These are phyloP conservation scores for Sarocladium strictum DNA, from an alignment of 2,329 filamentous ascomycete species.

Conservation along the genomic window DNA sequence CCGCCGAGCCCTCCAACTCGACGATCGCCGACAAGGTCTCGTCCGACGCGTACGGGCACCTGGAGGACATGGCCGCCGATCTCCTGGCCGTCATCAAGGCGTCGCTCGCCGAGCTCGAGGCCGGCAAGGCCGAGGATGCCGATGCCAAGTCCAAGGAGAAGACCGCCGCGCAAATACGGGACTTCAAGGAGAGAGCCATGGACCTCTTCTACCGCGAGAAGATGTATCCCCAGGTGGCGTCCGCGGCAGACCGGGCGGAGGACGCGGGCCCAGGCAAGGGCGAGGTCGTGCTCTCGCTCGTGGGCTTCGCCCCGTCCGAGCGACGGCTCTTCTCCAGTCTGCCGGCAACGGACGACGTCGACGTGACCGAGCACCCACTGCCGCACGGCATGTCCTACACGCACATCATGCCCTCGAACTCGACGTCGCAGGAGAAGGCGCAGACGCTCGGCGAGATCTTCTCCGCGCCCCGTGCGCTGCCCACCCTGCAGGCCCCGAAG, in stretches of 20 bases:
- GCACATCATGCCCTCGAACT: conserved; percentile 26
- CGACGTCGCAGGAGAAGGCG: conserved; percentile 35
- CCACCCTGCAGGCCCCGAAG: conserved; percentile 65
- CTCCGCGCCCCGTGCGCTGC: conserved; percentile 58
- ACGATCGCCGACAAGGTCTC: conserved; percentile 50
- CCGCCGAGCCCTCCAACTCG: conserved; percentile 34
- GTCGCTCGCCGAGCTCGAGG: conserved; percentile 41
- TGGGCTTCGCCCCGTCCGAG: conserved; percentile 66
- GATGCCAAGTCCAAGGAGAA: conserved; percentile 20
- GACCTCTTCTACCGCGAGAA: conserved; percentile 58
- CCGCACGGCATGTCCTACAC: conserved; percentile 64
- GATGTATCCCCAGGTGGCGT: conserved; percentile 37
- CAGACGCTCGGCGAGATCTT: conserved; percentile 70
- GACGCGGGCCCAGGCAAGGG: conserved; percentile 32
- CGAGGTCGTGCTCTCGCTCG: conserved; percentile 61
- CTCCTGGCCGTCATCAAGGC: conserved; percentile 42
- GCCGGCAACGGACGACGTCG: conserved; percentile 30
- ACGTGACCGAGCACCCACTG: conserved; percentile 43
- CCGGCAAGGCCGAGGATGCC: conserved; percentile 22
- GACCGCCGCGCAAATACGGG: conserved; percentile 36
- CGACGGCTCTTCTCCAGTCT: conserved; percentile 85
- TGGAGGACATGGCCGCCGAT: conserved; percentile 61
- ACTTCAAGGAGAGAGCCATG: conserved; percentile 58
- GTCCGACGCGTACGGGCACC: conserved; percentile 46
- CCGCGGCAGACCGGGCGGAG: conserved; percentile 28